Percentiles rank a stretch among this genome's conserved stretches.
Conservation (phyloP, 2,329 filamentous ascomycete species). For the Fusarium floridanum region DNA sequence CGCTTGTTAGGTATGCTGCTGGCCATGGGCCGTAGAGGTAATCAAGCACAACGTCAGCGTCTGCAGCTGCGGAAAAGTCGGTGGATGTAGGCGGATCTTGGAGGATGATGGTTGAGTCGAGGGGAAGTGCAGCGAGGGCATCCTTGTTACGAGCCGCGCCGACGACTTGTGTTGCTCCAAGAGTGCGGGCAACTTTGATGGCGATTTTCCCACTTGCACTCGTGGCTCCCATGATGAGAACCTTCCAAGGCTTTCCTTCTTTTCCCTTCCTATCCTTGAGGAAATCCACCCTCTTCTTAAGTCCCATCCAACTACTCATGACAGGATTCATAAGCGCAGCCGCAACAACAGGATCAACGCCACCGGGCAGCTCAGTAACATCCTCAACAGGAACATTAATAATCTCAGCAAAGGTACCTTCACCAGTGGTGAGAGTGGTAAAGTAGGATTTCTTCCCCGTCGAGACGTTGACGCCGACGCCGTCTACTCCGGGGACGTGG, state of each 20-base stretch:
- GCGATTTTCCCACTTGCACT: conserved; percentile 65
- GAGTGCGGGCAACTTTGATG: conserved; percentile 59
- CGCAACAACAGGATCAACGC: conserved; percentile 61
- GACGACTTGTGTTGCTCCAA: conserved; percentile 64
- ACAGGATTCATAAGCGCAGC: conserved; percentile 68
- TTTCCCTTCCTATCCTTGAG: conserved; percentile 37
- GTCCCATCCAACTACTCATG: conserved; percentile 70
- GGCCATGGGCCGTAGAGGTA: conserved; percentile 67
- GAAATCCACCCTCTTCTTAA: conserved; percentile 59
- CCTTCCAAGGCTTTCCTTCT: conserved; percentile 57
- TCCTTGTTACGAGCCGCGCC: conserved; percentile 63
- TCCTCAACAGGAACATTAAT: conserved; percentile 60
- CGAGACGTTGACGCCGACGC: conserved; percentile 60
- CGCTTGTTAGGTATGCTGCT: conserved; percentile 55
- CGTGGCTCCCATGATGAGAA: conserved; percentile 65
- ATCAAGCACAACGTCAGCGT: conserved; percentile 68
- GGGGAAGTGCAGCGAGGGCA: conserved; percentile 56
- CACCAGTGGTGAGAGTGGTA: conserved; percentile 49
- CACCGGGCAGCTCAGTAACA: conserved; percentile 58
- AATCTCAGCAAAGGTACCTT: conserved; percentile 60
- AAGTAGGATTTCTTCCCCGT: conserved; percentile 66
- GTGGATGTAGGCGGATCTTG: conserved; percentile 54
- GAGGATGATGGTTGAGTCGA: conserved; percentile 62
- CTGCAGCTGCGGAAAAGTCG: conserved; percentile 61
- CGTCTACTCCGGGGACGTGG: conserved; percentile 66